Base-by-base conservation (phyloP, 352 stramenopile species). In the Globisporangium viniferum region DNA sequence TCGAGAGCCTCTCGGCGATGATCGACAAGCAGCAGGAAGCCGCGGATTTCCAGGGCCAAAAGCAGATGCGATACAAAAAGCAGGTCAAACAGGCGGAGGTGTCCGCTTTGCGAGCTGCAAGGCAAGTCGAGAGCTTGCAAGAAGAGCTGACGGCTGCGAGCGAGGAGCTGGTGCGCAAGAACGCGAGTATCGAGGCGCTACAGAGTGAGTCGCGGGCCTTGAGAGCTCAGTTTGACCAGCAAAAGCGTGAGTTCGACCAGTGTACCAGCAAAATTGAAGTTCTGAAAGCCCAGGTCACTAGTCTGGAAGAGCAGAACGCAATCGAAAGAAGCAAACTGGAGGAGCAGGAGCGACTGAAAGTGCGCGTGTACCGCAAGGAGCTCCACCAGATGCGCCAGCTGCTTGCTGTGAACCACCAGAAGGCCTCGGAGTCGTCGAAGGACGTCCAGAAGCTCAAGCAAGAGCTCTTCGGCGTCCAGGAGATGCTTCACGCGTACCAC, bases 391-490 rank as follows among this genome's bases (percentile, higher is more conserved):
- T 87, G 72, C 81, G 74, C 4, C 74, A 86, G 27, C 57, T 91
- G 48, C 71, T 91, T 12, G 69, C 73, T 24, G 66, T 77, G 12
- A 88, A 84, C 22, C 75, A 88, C 22, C 73, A 84, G 54, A 76
- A 70, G n/a, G 68, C 78, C 48, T 70, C 55, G 5, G 77, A 81
- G 49, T 89, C 82, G 4, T 79, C 79, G 6, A 71, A 77, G 12
- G 80, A 83, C 46, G 82, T 91, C 27, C 66, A 79, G 36, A 73
- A 72, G 59, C 72, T 91, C 51, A 86, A 86, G 55, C 68, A 74
- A 8, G 82, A 89, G 22, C 71, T 91, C 0, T 58, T 78, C 6
- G 64, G 71, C 12, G 79, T 91, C 24, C 82, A 86, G 69, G 70
- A 77, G 55, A 35, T 86, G 36, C 67, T 91, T 10, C 68, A 76